Evolutionary conservation across 495 filamentous ascomycete species (phyloP).

Genomic region (Trichocladium antarcticum): DNA sequence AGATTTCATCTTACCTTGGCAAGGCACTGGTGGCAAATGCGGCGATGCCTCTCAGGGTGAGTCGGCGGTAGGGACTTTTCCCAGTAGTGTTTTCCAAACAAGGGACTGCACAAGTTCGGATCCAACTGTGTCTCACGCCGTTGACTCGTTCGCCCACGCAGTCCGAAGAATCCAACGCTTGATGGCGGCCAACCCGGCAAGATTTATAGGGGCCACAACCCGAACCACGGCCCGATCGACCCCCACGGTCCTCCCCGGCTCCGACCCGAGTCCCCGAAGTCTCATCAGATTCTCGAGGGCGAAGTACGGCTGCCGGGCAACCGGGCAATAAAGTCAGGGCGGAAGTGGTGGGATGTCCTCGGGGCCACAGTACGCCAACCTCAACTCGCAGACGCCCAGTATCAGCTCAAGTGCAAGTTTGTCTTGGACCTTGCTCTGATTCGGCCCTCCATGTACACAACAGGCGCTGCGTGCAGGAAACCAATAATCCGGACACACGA

Average conservation of each 20-base stretch:
- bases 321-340: too few relatives aligned
- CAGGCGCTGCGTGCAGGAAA: background rate
- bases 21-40: too few relatives aligned
- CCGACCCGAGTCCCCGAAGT: background rate
- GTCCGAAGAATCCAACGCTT: too few relatives aligned
- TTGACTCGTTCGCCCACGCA: too few relatives aligned
- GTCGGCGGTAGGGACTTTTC: too few relatives aligned
- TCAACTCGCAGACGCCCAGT: background rate
- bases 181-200: too few relatives aligned
- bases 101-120: too few relatives aligned
- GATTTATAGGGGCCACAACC: too few relatives aligned
- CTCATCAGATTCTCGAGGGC: background rate
- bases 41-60: too few relatives aligned
- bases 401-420: background rate
- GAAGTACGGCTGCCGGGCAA: background rate
- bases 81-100: too few relatives aligned
- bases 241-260: background rate
- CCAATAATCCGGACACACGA: background rate
- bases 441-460: constrained; percentile 1
- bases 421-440: background rate
- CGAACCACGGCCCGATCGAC: background rate
- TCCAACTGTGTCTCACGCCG: too few relatives aligned
- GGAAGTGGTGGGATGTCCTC: background rate
- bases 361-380: background rate
- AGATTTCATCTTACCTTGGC: too few relatives aligned